Evolutionary conservation across 1,139 yeast species (phyloP).

Genomic region (Yamadazyma friedrichii): DNA sequence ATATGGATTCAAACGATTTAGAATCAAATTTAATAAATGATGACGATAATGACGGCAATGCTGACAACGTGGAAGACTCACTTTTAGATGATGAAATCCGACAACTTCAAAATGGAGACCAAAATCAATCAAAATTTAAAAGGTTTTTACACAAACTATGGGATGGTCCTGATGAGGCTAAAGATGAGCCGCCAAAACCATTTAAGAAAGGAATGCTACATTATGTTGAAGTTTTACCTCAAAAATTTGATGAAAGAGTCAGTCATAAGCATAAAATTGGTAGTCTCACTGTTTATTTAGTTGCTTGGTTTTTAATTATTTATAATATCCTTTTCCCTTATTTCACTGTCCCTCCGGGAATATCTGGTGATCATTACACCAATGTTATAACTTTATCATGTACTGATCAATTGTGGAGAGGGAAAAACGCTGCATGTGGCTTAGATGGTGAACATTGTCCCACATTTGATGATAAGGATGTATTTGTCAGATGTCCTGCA

Average conservation of each 20-base stretch:
- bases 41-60: not conserved
- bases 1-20: not conserved
- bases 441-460: conserved; percentile 59
- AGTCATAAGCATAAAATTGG: conserved; percentile 26
- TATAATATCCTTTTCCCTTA: conserved; percentile 37
- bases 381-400: conserved; percentile 43
- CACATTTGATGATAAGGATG: conserved; percentile 42
- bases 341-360: conserved; percentile 32
- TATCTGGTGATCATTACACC: conserved; percentile 5
- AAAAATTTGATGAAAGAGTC: conserved; percentile 28
- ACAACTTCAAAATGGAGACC: conserved; percentile 2
- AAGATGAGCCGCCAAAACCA: conserved; percentile 48
- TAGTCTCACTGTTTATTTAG: conserved; percentile 35
- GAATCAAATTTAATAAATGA: not conserved
- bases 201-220: conserved; percentile 14
- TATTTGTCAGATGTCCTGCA: conserved; percentile 81
- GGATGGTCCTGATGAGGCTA: conserved; percentile 52
- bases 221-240: conserved; percentile 44
- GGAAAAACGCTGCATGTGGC: conserved; percentile 78
- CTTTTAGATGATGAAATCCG: conserved; percentile 10
- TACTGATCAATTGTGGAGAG: conserved; percentile 57
- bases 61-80: conserved; percentile 4
- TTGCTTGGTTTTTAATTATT: conserved; percentile 33
- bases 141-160: conserved; percentile 24
- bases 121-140: conserved; percentile 1